Percentiles rank a stretch among this genome's conserved stretches.
These are phyloP conservation scores for Rhododendron kiyosumense DNA, from an alignment of 148 eudicot species.

Conservation along the genomic window DNA sequence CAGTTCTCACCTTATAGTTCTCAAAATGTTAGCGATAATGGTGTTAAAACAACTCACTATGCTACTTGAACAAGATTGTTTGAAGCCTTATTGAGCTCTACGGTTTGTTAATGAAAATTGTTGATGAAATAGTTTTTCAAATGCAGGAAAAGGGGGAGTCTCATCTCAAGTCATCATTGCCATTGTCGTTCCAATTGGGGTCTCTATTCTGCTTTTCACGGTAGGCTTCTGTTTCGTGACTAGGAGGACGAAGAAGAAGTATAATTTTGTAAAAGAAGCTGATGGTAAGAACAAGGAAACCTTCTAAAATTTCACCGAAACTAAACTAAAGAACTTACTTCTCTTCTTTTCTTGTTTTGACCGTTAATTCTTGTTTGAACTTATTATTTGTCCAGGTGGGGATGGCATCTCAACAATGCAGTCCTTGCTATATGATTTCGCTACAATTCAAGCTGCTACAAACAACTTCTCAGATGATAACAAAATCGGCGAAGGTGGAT, in stretches of 20 bases:
- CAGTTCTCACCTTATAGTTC: neutral
- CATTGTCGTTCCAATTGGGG: neutral
- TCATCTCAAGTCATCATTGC: neutral
- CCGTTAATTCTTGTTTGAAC: neutral
- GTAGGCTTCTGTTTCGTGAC: neutral
- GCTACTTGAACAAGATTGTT: neutral
- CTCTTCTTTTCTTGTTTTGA: neutral
- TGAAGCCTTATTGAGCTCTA: neutral
- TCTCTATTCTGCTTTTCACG: neutral
- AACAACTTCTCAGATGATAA: slow-evolving; percentile 9
- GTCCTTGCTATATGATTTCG: neutral
- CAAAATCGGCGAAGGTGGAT: slow-evolving; percentile 13
- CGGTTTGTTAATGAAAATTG: neutral
- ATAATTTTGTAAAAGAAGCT: neutral
- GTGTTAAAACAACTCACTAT: neutral
- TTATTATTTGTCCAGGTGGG: neutral
- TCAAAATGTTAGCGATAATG: neutral
- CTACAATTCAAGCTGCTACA: neutral
- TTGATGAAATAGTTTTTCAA: neutral
- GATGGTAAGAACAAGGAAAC: neutral
- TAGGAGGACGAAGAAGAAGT: neutral
- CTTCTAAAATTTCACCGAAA: neutral
- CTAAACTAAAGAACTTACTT: neutral
- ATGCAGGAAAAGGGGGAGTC: neutral
- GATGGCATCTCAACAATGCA: neutral